These are phyloP conservation scores for Paramarasmius palmivorus DNA, from an alignment of 1,284 basidiomycete genomes.

Conservation along the genomic window DNA sequence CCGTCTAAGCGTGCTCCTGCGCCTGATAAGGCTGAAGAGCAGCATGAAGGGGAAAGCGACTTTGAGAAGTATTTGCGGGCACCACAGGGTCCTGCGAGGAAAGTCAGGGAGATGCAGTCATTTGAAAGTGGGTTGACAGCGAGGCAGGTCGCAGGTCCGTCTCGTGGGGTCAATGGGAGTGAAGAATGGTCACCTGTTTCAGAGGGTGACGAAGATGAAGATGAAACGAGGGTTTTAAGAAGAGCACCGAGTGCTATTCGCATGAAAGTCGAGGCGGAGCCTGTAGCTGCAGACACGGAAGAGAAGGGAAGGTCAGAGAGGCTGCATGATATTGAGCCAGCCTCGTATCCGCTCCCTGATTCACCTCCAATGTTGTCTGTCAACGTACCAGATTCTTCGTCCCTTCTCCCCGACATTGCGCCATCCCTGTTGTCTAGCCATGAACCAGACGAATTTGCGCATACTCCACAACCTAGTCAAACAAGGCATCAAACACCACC, in stretches of 20 bases:
- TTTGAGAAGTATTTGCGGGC: neutral
- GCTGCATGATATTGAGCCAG: conserved; percentile 19
- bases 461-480: neutral
- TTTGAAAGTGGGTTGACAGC: conserved; percentile 80
- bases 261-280: conserved; percentile 2
- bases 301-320: conserved; percentile 3
- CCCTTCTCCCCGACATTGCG: neutral
- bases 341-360: conserved; percentile 1
- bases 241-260: neutral
- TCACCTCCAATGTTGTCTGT: neutral
- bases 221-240: neutral
- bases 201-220: neutral
- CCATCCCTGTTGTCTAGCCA: neutral
- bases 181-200: conserved; percentile 14
- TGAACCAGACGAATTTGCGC: neutral
- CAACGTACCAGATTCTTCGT: neutral
- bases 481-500: neutral
- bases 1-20: neutral
- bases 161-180: conserved; percentile 18
- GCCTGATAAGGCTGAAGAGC: neutral
- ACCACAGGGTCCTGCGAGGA: neutral
- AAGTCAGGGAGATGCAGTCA: conserved; percentile 5
- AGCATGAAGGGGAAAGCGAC: neutral
- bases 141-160: conserved; percentile 37
- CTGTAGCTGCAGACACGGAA: neutral